Conservation (phyloP, 2,329 filamentous ascomycete genomes). For the Teratosphaeria zuluensis region DNA sequence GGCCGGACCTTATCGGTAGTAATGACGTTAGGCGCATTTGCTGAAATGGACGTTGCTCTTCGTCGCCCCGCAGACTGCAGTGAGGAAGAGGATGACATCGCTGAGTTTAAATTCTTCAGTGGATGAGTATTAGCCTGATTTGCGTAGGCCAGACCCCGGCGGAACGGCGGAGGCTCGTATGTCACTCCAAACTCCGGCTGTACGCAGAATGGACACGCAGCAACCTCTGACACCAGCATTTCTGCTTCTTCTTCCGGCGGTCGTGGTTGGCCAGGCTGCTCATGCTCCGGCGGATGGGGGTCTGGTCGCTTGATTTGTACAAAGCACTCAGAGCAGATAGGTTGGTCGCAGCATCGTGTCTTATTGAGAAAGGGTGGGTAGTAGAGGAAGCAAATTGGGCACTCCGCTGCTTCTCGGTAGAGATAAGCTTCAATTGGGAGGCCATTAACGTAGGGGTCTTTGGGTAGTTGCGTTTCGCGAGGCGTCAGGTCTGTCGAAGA, state of each 20-base stretch:
- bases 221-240: constrained; percentile 79
- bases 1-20: constrained; percentile 87
- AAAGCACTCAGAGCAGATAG: constrained; percentile 97
- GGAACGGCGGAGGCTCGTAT: constrained; percentile 81
- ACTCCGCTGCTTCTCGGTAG: constrained; percentile 85
- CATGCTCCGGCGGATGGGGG: constrained; percentile 70
- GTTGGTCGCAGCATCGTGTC: constrained; percentile 89
- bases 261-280: constrained; percentile 27
- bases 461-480: constrained; percentile 68
- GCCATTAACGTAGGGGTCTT: constrained; percentile 86
- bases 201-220: constrained; percentile 88
- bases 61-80: constrained; percentile 52
- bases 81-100: constrained; percentile 81
- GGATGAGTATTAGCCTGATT: constrained; percentile 38
- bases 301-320: constrained; percentile 96
- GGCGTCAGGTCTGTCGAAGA: constrained; percentile 60
- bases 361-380: constrained; percentile 92
- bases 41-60: constrained; percentile 63
- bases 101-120: constrained; percentile 49
- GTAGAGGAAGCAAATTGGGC: constrained; percentile 91
- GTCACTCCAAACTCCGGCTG: constrained; percentile 95
- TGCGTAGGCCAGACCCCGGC: constrained; percentile 67
- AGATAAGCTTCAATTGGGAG: constrained; percentile 85
- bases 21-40: constrained; percentile 74
- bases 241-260: constrained; percentile 40